phyloP scores from a whole-genome alignment of 306 rosid genomes.

The Cucumis hystrix region DNA sequence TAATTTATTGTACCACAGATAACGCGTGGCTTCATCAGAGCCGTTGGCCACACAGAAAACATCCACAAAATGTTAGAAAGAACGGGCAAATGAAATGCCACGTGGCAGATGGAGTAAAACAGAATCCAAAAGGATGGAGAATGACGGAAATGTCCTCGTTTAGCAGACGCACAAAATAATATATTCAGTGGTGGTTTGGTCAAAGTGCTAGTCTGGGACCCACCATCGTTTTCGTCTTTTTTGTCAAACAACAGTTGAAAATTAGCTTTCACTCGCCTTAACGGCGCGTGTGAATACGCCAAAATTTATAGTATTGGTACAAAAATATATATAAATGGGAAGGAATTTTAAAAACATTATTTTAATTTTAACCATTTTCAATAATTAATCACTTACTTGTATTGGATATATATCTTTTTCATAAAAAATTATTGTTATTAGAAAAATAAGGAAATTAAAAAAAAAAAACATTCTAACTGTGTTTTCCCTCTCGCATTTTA shows the following conservation, averaged over 20 bases:
- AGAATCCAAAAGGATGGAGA: neutral
- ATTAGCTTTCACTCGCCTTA: neutral
- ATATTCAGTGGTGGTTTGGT: neutral
- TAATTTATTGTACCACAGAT: neutral
- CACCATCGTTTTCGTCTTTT: neutral
- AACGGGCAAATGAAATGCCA: neutral
- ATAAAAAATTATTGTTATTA: too few relatives aligned
- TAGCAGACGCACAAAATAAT: neutral
- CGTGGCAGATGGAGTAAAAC: constrained; percentile 1
- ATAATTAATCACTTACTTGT: neutral
- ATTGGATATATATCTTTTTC: neutral
- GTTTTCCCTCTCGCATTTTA: too few relatives aligned
- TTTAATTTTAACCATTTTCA: neutral
- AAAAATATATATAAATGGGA: neutral
- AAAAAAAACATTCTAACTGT: too few relatives aligned
- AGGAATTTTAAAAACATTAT: neutral
- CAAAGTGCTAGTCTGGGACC: neutral
- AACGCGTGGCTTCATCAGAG: neutral
- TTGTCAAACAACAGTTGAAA: neutral
- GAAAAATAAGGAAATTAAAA: too few relatives aligned
- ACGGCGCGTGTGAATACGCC: neutral
- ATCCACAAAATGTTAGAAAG: neutral
- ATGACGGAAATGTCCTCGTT: neutral
- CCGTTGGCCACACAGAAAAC: neutral
- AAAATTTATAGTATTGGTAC: neutral